Evolutionary conservation across 306 rosid genomes (phyloP), one percentile per base, ranked within the genome.

Genomic region (Trichosanthes cucumerina): DNA sequence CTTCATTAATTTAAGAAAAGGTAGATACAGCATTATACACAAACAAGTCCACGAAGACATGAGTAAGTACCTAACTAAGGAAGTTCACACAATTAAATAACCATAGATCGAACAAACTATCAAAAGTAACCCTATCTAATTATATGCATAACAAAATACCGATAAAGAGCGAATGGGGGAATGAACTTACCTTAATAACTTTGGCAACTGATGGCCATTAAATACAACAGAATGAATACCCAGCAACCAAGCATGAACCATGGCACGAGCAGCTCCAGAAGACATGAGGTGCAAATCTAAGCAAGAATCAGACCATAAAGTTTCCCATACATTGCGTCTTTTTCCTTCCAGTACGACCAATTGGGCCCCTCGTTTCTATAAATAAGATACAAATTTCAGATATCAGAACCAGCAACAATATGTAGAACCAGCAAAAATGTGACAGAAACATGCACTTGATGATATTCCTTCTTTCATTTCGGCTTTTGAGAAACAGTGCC

Each of bases 161-260:
- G 0, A n/a, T 5, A 23, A 33, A 46, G 8, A 46, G 58, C 5
- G 52, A n/a, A n/a, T 4, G 53, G 33, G 6, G 75, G 53, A 21
- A 68, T 19, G 41, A 72, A 72, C 58, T 26, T 86, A 94, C 98
- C 90, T 94, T 57, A 92, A 65, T 54, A 88, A 81, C 52, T 82
- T 83, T 1, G 97, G 98, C 63, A 91, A 88, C 76, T 91, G 88
- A 39, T 68, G 84, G 80, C 96, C 98, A 65, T 93, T 80, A 56
- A 76, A 92, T 36, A 88, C 90, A 58, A 81, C 76, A 18, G 92
- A 71, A 3, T 88, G 90, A 65, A 89, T 85, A 76, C 86, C 82
- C 46, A 90, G 90, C 84, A 95, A 62, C 98, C 98, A 95, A 7
- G 95, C 81, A 81, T 92, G 98, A 50, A 95, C 97, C 97, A 92